Evolutionary conservation across 345 rosid species (phyloP).

Genomic region (Euphorbia tirucalli): DNA sequence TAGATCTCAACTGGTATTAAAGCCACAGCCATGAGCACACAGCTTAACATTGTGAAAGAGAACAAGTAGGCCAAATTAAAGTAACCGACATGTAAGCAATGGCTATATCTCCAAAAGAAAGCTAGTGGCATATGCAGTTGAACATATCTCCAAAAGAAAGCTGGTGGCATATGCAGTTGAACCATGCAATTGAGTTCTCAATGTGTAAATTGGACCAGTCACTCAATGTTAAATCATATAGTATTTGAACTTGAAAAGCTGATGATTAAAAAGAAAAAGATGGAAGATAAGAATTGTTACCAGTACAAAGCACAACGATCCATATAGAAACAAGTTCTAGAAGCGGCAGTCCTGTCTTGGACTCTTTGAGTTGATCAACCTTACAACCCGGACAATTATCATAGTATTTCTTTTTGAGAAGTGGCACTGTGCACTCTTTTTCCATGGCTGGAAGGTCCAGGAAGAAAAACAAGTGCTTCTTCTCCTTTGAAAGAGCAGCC

Average conservation of each 20-base stretch:
- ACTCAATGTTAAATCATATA: too few relatives aligned
- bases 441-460: slow-evolving; percentile 1
- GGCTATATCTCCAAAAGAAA: too few relatives aligned
- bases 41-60: not conserved
- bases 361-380: slow-evolving; percentile 56
- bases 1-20: not conserved
- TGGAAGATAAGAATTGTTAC: slow-evolving; percentile 29
- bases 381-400: slow-evolving; percentile 84
- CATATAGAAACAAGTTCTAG: slow-evolving; percentile 55
- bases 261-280: too few relatives aligned
- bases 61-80: too few relatives aligned
- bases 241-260: too few relatives aligned
- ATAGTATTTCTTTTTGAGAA: slow-evolving; percentile 55
- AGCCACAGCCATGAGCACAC: not conserved
- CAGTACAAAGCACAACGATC: slow-evolving; percentile 66
- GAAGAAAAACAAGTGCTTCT: not conserved
- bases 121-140: too few relatives aligned
- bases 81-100: too few relatives aligned
- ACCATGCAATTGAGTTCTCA: too few relatives aligned
- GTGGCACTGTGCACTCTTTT: slow-evolving; percentile 29
- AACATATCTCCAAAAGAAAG: too few relatives aligned
- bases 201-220: too few relatives aligned
- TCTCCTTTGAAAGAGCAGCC: too few relatives aligned
- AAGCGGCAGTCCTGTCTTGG: slow-evolving; percentile 57
- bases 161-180: too few relatives aligned